These are phyloP conservation scores for Jackrogersella minutella DNA, from an alignment of 495 filamentous ascomycete genomes.

Conservation along the genomic window DNA sequence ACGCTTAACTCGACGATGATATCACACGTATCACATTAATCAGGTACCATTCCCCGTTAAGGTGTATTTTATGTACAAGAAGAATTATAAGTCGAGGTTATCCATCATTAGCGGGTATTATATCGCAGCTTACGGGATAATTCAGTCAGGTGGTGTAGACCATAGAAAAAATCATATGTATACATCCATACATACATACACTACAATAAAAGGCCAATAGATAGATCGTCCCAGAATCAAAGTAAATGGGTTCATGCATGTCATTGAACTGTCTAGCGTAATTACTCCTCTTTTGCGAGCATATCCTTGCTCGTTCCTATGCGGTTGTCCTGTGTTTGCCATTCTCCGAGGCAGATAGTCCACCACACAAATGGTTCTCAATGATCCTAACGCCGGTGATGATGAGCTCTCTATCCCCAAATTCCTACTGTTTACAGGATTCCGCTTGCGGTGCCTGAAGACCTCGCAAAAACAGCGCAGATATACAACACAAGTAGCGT, in stretches of 20 bases:
- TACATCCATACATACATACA: background rate
- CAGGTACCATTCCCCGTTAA: constrained; percentile 3
- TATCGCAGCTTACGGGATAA: background rate
- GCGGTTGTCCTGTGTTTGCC: constrained; percentile 6
- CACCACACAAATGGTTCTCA: constrained; percentile 34
- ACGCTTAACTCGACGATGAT: constrained; percentile 18
- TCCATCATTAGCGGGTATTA: background rate
- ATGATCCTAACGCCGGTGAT: constrained; percentile 43
- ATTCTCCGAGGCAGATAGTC: constrained; percentile 19
- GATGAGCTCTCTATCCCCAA: constrained; percentile 43
- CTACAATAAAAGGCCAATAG: background rate
- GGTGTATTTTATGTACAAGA: background rate
- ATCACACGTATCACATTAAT: constrained; percentile 20
- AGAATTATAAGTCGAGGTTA: background rate
- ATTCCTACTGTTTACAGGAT: constrained; percentile 39
- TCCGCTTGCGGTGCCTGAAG: constrained; percentile 38
- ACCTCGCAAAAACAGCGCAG: constrained; percentile 38
- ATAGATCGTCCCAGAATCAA: background rate
- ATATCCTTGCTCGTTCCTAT: constrained; percentile 23
- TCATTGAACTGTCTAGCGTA: constrained; percentile 31
- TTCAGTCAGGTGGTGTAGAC: too few species aligned
- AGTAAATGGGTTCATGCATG: constrained; percentile 23
- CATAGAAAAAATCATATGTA: too few species aligned
- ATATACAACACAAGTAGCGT: constrained; percentile 46
- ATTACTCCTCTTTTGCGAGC: constrained; percentile 31